Evolutionary conservation across 2,329 filamentous ascomycete genomes (phyloP).

Genomic region (Graphium sp.): DNA sequence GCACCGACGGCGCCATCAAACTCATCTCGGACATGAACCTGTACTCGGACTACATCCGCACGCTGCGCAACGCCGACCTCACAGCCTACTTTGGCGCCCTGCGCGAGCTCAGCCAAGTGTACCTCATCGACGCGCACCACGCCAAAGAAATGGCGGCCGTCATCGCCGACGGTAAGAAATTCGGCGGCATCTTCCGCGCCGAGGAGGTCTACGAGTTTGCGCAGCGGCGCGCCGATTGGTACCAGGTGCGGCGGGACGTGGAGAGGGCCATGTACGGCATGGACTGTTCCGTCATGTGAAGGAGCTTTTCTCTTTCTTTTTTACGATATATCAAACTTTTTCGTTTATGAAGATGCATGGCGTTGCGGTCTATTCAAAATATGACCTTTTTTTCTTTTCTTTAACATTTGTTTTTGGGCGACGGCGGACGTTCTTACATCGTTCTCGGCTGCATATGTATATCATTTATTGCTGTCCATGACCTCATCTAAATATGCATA

Average conservation of each 20-base stretch:
- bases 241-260: constrained; percentile 70
- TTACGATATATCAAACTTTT: not conserved
- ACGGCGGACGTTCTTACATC: too few relatives aligned
- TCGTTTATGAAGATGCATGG: constrained; percentile 1
- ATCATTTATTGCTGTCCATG: too few relatives aligned
- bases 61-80: constrained; percentile 67
- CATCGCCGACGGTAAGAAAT: constrained; percentile 81
- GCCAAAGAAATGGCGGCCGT: constrained; percentile 91
- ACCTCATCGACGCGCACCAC: constrained; percentile 68
- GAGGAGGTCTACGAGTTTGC: constrained; percentile 98
- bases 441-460: too few relatives aligned
- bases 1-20: constrained; percentile 74
- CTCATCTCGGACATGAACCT: constrained; percentile 95
- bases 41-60: constrained; percentile 72
- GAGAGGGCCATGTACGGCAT: constrained; percentile 96
- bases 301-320: too few relatives aligned
- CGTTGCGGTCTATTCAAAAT: too few relatives aligned
- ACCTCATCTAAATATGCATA: too few relatives aligned
- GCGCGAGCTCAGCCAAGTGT: constrained; percentile 86
- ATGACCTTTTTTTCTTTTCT: too few relatives aligned
- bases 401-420: too few relatives aligned
- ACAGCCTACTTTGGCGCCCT: constrained; percentile 83
- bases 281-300: constrained; percentile 72
- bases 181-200: constrained; percentile 80
- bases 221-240: constrained; percentile 89